Evolutionary conservation across 495 filamentous ascomycete genomes (phyloP), one percentile per base, ranked within the genome.

Genomic region (Pseudevernia furfuracea): DNA sequence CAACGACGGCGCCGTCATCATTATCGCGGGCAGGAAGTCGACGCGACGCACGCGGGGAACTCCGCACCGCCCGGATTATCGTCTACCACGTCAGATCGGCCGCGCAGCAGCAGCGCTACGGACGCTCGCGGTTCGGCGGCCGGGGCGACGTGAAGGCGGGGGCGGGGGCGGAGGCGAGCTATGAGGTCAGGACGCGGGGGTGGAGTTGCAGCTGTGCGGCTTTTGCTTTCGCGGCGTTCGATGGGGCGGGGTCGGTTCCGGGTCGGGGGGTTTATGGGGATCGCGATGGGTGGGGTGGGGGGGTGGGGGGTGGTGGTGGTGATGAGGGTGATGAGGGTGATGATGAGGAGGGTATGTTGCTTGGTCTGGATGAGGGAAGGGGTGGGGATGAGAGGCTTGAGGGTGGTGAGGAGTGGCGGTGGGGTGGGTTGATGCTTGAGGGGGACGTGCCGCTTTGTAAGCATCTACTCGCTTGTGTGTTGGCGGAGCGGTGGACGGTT

Each of bases 201-300:
- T 97, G 92, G 92, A 91, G 89, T 71, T 97, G 92, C 72, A 88
- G 84, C 14, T 97, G 92, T 78, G 87, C 90, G 2, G 85, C 85
- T 5, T 97, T 96, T 71, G 81, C 87, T 0, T 87, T 93, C 64
- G 77, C 84, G 38, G 81, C 84, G 46, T 90, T 90, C n/a, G n/a
- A n/a, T n/a, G n/a, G n/a, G n/a, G n/a, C n/a, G n/a, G n/a, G n/a
- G n/a, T n/a, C n/a, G n/a, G n/a, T n/a, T n/a, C n/a, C n/a, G n/a
- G n/a, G n/a, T n/a, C n/a, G n/a, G n/a, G n/a, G n/a, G n/a, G n/a
- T n/a, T n/a, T n/a, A n/a, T n/a, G n/a, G 34, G 4, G 4, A 36
- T 36, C 34, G 34, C 34, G 4, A 1, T 8, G 34, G 34, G 4
- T 8, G 4, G 34, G 34, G 65, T 28, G 56, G 6, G 25, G 21